Conservation (phyloP, 805 yeast species). For the Citeromyces nyonsensis region DNA sequence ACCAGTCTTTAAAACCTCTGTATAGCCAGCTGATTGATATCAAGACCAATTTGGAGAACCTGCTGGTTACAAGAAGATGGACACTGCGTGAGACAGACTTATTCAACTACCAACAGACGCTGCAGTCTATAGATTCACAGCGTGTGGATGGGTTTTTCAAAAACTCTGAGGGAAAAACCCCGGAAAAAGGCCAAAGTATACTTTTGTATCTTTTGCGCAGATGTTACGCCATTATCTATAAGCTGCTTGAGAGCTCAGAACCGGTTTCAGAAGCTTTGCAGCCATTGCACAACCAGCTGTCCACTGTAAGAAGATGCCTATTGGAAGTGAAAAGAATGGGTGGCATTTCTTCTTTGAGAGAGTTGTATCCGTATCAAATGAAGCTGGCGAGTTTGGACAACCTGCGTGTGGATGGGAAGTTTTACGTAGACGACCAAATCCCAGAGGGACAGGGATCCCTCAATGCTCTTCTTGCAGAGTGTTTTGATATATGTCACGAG, state of each 20-base stretch:
- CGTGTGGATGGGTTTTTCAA: constrained; percentile 48
- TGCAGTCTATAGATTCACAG: constrained; percentile 59
- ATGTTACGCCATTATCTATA: constrained; percentile 82
- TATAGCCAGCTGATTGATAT: constrained; percentile 50
- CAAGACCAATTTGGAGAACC: constrained; percentile 63
- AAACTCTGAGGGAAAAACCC: constrained; percentile 8
- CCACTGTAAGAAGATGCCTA: constrained; percentile 82
- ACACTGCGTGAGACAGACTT: constrained; percentile 92
- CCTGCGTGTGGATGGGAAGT: constrained; percentile 80
- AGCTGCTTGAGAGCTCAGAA: constrained; percentile 80
- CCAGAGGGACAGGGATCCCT: constrained; percentile 99
- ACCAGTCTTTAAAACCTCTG: constrained; percentile 35
- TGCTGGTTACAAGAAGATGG: constrained; percentile 92
- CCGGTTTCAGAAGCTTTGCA: constrained; percentile 91
- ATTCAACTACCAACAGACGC: constrained; percentile 61
- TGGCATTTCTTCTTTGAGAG: constrained; percentile 77
- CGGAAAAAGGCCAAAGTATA: constrained; percentile 39
- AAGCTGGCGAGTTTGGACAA: constrained; percentile 85
- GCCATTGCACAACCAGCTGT: constrained; percentile 84
- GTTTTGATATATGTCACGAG: constrained; percentile 89
- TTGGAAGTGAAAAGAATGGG: constrained; percentile 87
- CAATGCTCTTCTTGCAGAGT: constrained; percentile 80
- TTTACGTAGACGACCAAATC: constrained; percentile 71
- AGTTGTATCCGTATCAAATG: constrained; percentile 90
- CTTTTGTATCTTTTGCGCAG: constrained; percentile 71